A percentile compares a stretch with the other conserved stretches of the same genome.
Conservation (phyloP, 495 filamentous ascomycete species). For the Cercophora samala region DNA sequence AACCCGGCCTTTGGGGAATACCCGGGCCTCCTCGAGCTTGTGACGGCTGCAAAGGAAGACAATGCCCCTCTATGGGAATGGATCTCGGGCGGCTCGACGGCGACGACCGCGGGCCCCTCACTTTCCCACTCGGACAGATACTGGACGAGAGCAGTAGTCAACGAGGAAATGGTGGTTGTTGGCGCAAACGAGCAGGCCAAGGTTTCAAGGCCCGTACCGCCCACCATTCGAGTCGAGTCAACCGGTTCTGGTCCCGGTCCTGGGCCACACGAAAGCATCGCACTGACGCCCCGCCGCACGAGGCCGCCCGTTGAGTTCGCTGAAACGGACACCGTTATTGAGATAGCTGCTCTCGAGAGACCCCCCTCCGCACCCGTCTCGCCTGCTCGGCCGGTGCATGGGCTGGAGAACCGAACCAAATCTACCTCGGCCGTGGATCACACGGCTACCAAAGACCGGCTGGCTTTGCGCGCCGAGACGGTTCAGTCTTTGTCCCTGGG, state of each 20-base stretch:
- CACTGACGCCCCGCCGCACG: not conserved
- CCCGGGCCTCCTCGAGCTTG: slow-evolving; percentile 21
- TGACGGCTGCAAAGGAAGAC: slow-evolving; percentile 21
- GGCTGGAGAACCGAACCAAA: not conserved
- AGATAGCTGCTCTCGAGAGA: not conserved
- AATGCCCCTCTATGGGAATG: slow-evolving; percentile 34
- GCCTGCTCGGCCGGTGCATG: not conserved
- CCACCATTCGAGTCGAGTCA: not conserved
- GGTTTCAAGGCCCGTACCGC: not conserved
- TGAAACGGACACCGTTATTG: not conserved
- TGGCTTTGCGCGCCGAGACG: slow-evolving; percentile 17
- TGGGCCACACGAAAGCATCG: not conserved
- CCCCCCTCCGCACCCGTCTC: not conserved
- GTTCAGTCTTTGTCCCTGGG: slow-evolving; percentile 25
- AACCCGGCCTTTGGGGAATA: slow-evolving; percentile 31
- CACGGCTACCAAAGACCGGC: slow-evolving; percentile 8
- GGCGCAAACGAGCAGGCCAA: slow-evolving; percentile 35
- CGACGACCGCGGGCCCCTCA: slow-evolving; percentile 3
- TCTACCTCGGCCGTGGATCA: slow-evolving; percentile 17
- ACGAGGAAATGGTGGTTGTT: slow-evolving; percentile 38
- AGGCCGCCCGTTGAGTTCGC: not conserved
- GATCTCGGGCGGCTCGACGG: slow-evolving; percentile 21
- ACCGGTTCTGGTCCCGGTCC: not conserved
- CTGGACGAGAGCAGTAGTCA: slow-evolving; percentile 40
- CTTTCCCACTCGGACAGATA: slow-evolving; percentile 31